Evolutionary conservation across 192 early-diverging fungal species (phyloP), one percentile per base, ranked within the genome.

Genomic region (Podila verticillata): DNA sequence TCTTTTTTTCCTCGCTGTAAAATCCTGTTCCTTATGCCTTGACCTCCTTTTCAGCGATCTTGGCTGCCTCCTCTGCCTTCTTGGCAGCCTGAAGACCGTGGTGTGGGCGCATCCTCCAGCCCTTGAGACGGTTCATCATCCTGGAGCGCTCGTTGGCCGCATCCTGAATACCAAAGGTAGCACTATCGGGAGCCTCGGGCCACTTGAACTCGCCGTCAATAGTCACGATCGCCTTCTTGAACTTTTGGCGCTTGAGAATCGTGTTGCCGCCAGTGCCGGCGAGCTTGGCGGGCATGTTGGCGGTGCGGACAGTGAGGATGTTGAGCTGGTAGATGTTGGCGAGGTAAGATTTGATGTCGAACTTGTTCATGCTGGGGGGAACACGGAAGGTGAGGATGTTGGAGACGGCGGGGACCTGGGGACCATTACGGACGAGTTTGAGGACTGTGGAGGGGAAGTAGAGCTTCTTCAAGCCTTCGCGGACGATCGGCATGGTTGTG

Each of bases 331-430:
- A 98, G 32, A 97, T 90, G 65, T 93, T 89, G 60, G 89, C 82
- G 29, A 98, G 90, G 70, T 95, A 95, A 61, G 92, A 91, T 49
- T 89, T 87, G 75, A 98, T 95, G 78, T 98, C 97, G 48, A 98
- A 88, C 85, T 98, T 98, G 92, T 97, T 98, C 70, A 93, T 84
- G 31, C 90, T 86, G 30, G 92, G 92, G 31, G 97, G 97, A 5
- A 96, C 92, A 28, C 93, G 90, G 89, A 98, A 98, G 30, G 95
- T 95, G 28, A 92, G 93, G 75, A 96, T 95, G 81, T 97, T 95
- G 69, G 77, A 80, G 36, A 72, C 61, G 35, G 91, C 89, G 64
- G 89, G 90, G 7, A 97, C 89, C 22, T 88, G 87, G 65, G 90
- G 92, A 1, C 65, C 77, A 68, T 88, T 84, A 17, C 93, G 90